A percentile compares a stretch with the other conserved stretches of the same genome.
These are phyloP conservation scores for Aspergillus indologenus DNA, from an alignment of 495 filamentous ascomycete genomes.

Conservation along the genomic window DNA sequence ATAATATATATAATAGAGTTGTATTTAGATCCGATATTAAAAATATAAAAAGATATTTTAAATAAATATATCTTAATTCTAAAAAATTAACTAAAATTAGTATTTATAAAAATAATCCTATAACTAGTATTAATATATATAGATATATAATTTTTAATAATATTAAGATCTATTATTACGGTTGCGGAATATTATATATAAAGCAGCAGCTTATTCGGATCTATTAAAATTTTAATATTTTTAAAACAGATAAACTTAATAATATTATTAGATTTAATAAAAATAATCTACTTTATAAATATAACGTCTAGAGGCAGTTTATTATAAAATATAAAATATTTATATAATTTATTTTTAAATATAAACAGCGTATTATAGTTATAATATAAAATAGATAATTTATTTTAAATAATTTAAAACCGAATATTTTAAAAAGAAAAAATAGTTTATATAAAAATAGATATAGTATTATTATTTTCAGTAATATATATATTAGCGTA, in stretches of 20 bases:
- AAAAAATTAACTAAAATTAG: too few relatives aligned
- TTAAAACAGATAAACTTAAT: background rate
- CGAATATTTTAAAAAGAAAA: background rate
- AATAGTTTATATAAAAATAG: background rate
- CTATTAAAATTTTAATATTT: too few relatives aligned
- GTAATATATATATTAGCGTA: background rate
- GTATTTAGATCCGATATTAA: too few relatives aligned
- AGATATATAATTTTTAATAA: too few relatives aligned
- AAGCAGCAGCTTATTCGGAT: background rate
- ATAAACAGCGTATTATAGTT: background rate
- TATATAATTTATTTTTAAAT: background rate
- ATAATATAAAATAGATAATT: background rate
- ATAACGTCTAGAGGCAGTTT: background rate
- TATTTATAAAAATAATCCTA: too few relatives aligned
- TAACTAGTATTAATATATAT: too few relatives aligned
- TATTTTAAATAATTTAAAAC: background rate
- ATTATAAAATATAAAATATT: background rate
- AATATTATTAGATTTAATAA: background rate
- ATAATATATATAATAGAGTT: background rate
- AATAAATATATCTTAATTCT: too few relatives aligned
- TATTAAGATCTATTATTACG: too few relatives aligned
- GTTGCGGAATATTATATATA: background rate
- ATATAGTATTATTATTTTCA: background rate
- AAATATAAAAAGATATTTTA: too few relatives aligned
- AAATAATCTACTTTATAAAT: background rate